phyloP scores from a whole-genome alignment of 805 yeast species.

The Lipomyces yamanashiensis region DNA sequence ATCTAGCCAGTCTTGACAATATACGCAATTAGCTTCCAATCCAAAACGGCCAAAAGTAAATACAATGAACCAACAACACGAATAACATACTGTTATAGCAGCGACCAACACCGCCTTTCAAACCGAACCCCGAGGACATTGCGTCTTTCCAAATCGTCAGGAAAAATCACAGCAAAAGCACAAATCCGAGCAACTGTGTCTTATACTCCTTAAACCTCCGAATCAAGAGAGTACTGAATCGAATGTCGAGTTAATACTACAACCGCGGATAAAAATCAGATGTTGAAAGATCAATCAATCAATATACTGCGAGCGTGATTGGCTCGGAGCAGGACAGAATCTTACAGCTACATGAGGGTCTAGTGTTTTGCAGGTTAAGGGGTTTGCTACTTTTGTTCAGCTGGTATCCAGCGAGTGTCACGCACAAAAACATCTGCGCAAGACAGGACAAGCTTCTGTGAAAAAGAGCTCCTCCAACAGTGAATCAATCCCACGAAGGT shows the following conservation, averaged over 20 bases:
- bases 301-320: constrained; percentile 9
- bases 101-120: constrained; percentile 53
- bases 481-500: too few species aligned
- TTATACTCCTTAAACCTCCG: not conserved
- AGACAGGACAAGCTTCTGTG: too few species aligned
- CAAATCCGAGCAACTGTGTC: not conserved
- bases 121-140: constrained; percentile 50
- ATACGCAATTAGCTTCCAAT: not conserved
- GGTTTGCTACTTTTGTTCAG: too few species aligned
- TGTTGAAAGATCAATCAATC: not conserved
- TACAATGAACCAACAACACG: too few species aligned
- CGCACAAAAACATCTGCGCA: too few species aligned
- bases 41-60: too few species aligned
- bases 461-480: too few species aligned
- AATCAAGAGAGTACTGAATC: too few species aligned
- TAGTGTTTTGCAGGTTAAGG: too few species aligned
- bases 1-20: constrained; percentile 23
- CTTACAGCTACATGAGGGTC: too few species aligned
- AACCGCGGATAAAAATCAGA: not conserved
- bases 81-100: constrained; percentile 50
- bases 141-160: not conserved
- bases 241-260: too few species aligned
- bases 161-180: not conserved
- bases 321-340: constrained; percentile 4
- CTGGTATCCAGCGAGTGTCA: too few species aligned